Conservation (phyloP, 495 filamentous ascomycete genomes). For the Neurospora sp. region DNA sequence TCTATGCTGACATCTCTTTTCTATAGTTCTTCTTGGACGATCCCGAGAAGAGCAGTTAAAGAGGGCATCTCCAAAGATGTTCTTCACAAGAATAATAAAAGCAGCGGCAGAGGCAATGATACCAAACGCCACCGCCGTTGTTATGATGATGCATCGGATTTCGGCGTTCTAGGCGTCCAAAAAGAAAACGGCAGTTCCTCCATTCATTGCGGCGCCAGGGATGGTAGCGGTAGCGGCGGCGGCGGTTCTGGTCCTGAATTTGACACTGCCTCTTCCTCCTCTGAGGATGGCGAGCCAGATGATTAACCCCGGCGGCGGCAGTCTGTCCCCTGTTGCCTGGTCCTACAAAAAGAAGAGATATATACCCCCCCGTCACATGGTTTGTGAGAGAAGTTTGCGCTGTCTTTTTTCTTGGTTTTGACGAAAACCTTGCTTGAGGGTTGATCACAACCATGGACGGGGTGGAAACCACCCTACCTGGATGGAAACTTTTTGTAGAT, state of each 20-base stretch:
- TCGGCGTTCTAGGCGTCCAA: slow-evolving; percentile 36
- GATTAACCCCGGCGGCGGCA: slow-evolving; percentile 32
- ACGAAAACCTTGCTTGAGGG: not conserved
- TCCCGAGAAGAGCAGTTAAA: slow-evolving; percentile 56
- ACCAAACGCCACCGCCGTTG: slow-evolving; percentile 7
- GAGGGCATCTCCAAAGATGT: slow-evolving; percentile 34
- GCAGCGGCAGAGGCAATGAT: not conserved
- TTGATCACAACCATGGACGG: not conserved
- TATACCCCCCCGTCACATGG: not conserved
- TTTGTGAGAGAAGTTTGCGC: not conserved
- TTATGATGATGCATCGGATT: slow-evolving; percentile 28
- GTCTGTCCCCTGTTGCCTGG: slow-evolving; percentile 45
- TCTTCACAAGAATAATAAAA: slow-evolving; percentile 14
- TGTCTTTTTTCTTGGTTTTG: not conserved
- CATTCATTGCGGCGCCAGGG: not conserved
- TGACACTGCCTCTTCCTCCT: slow-evolving; percentile 8
- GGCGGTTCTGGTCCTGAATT: slow-evolving; percentile 16
- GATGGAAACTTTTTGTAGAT: slow-evolving; percentile 23
- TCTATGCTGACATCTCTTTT: slow-evolving; percentile 6
- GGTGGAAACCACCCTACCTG: not conserved
- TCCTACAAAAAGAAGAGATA: slow-evolving; percentile 25
- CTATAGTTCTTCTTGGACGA: slow-evolving; percentile 84
- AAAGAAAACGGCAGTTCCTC: slow-evolving; percentile 7
- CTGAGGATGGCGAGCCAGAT: slow-evolving; percentile 36
- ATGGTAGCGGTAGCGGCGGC: slow-evolving; percentile 11